Evolutionary conservation across 495 filamentous ascomycete species (phyloP).

Genomic region (Neurospora sublineolata): DNA sequence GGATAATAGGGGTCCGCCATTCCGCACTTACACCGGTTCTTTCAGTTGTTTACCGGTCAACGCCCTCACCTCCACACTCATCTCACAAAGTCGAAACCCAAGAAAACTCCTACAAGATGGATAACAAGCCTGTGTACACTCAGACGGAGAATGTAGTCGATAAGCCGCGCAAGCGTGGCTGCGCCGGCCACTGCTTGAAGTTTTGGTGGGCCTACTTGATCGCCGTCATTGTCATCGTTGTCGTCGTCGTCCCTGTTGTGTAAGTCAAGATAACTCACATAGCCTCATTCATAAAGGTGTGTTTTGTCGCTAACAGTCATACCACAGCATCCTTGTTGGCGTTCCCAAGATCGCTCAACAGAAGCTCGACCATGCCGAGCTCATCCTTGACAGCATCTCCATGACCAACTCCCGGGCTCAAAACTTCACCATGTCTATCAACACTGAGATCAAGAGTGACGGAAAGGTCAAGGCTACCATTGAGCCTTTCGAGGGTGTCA

Average conservation of each 20-base stretch:
- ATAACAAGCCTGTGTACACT: constrained; percentile 13
- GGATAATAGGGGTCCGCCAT: neutral
- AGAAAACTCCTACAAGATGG: neutral
- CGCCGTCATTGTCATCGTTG: constrained; percentile 41
- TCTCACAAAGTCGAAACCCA: neutral
- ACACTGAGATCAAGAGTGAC: constrained; percentile 39
- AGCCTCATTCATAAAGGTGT: neutral
- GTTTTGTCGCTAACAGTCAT: neutral
- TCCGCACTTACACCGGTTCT: neutral
- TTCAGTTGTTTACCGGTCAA: neutral
- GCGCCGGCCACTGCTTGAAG: constrained; percentile 31
- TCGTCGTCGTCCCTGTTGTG: constrained; percentile 54
- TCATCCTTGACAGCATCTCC: constrained; percentile 46
- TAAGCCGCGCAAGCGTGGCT: constrained; percentile 17
- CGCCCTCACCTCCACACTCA: neutral
- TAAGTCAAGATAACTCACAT: constrained; percentile 35
- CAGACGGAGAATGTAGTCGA: constrained; percentile 15
- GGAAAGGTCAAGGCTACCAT: constrained; percentile 41
- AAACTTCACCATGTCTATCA: constrained; percentile 45
- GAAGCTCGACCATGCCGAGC: constrained; percentile 51
- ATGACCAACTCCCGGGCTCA: constrained; percentile 48
- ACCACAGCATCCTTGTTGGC: constrained; percentile 55
- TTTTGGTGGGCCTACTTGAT: constrained; percentile 69
- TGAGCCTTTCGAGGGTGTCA: constrained; percentile 27
- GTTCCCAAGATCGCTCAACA: constrained; percentile 62